phyloP scores from a whole-genome alignment of 2,329 filamentous ascomycete genomes.

The Epicoccum nigrum region DNA sequence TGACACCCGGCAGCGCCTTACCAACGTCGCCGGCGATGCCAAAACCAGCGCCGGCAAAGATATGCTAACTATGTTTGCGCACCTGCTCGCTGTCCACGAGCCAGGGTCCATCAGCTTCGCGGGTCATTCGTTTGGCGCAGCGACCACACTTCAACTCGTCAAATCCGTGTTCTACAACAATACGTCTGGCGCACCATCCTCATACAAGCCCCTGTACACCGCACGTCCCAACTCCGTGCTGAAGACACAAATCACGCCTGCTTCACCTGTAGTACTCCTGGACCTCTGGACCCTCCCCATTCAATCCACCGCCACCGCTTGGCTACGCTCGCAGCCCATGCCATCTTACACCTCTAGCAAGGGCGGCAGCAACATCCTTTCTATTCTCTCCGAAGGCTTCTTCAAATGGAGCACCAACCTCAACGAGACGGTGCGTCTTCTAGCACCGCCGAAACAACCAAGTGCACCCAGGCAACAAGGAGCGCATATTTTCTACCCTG shows the following conservation, averaged over 20 bases:
- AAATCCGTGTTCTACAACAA: slow-evolving; percentile 76
- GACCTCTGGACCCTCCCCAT: slow-evolving; percentile 84
- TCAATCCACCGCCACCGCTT: slow-evolving; percentile 64
- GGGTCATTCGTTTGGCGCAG: slow-evolving; percentile 82
- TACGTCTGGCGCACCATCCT: slow-evolving; percentile 44
- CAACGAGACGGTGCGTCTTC: slow-evolving; percentile 67
- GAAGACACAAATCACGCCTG: slow-evolving; percentile 69
- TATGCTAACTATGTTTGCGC: slow-evolving; percentile 64
- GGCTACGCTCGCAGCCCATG: slow-evolving; percentile 74
- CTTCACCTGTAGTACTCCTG: slow-evolving; percentile 70
- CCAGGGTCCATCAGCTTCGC: slow-evolving; percentile 76
- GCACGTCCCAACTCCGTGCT: slow-evolving; percentile 64
- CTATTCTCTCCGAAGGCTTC: slow-evolving; percentile 77
- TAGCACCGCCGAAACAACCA: slow-evolving; percentile 63
- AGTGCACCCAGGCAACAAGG: slow-evolving; percentile 36
- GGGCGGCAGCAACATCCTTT: slow-evolving; percentile 65
- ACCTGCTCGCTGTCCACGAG: slow-evolving; percentile 69
- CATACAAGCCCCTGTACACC: slow-evolving; percentile 64
- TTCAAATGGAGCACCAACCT: slow-evolving; percentile 79
- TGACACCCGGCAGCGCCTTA: slow-evolving; percentile 60
- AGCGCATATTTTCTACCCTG: slow-evolving; percentile 77
- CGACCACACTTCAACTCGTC: slow-evolving; percentile 75
- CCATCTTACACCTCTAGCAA: slow-evolving; percentile 63
- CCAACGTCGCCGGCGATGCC: slow-evolving; percentile 54
- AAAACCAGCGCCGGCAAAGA: slow-evolving; percentile 46